Percentiles rank a stretch among this genome's conserved stretches.
Evolutionary conservation across 2,329 filamentous ascomycete genomes (phyloP).

Genomic region (Ambrosiella beaveri): DNA sequence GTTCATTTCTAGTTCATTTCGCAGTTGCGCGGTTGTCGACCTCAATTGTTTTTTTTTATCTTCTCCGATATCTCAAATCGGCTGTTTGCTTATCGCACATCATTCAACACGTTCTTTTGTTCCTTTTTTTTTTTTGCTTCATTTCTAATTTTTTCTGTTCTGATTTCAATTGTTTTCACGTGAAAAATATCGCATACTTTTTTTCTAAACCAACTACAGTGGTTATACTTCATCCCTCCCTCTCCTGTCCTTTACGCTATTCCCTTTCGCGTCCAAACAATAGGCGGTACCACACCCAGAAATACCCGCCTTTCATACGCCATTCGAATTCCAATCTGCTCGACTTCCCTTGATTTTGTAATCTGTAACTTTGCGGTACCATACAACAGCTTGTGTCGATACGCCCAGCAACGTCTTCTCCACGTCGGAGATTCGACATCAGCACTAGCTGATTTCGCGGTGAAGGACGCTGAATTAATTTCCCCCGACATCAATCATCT

Average conservation of each 20-base stretch:
- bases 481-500: background rate
- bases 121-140: background rate
- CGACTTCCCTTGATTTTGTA: no score
- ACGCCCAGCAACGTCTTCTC: background rate
- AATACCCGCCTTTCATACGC: no score
- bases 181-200: background rate
- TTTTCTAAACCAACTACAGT: background rate
- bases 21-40: background rate
- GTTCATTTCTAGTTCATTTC: background rate
- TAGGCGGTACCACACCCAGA: no score
- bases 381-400: background rate
- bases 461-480: background rate
- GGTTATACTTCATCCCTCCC: background rate
- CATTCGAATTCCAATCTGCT: no score
- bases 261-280: background rate
- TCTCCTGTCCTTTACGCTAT: background rate
- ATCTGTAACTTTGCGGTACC: no score
- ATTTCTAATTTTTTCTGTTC: background rate
- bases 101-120: conserved; percentile 1
- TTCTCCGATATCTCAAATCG: background rate
- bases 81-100: background rate
- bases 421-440: background rate
- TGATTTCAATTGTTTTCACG: background rate
- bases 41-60: background rate
- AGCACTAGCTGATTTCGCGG: background rate